Evolutionary conservation across 2,329 filamentous ascomycete genomes (phyloP).

Genomic region (Penicillium sp.): DNA sequence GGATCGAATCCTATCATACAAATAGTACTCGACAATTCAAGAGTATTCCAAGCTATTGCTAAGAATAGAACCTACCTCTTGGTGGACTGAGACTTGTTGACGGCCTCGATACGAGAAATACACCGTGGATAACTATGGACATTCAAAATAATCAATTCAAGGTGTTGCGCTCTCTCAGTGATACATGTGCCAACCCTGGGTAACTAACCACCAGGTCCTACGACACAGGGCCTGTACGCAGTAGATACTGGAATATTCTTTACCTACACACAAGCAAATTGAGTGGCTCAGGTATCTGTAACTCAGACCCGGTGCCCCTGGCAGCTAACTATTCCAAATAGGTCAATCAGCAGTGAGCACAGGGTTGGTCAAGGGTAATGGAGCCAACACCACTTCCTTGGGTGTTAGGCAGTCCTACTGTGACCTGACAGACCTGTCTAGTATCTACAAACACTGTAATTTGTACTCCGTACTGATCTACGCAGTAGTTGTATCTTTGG

Average conservation of each 20-base stretch:
- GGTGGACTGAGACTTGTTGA: background rate
- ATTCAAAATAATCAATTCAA: too few relatives aligned
- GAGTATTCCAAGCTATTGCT: background rate
- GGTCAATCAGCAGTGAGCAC: slow-evolving; percentile 6
- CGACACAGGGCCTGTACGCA: too few relatives aligned
- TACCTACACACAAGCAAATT: background rate
- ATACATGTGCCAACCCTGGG: too few relatives aligned
- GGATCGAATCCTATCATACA: too few relatives aligned
- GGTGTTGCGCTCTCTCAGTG: too few relatives aligned
- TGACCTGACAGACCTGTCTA: background rate
- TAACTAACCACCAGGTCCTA: too few relatives aligned
- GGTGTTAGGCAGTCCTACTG: background rate
- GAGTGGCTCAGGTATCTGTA: background rate
- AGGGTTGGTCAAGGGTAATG: slow-evolving; percentile 1
- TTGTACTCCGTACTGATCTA: too few relatives aligned
- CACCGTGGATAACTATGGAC: too few relatives aligned
- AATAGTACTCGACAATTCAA: background rate
- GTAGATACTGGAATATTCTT: too few relatives aligned
- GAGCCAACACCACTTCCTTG: background rate
- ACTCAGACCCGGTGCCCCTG: slow-evolving; percentile 1
- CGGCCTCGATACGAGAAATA: background rate
- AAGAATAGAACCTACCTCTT: background rate
- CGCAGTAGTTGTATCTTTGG: too few relatives aligned
- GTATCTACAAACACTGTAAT: too few relatives aligned
- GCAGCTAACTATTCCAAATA: slow-evolving; percentile 7